Base-by-base conservation (phyloP, 371 early-diverging fungal species). In the Circinella minor region DNA sequence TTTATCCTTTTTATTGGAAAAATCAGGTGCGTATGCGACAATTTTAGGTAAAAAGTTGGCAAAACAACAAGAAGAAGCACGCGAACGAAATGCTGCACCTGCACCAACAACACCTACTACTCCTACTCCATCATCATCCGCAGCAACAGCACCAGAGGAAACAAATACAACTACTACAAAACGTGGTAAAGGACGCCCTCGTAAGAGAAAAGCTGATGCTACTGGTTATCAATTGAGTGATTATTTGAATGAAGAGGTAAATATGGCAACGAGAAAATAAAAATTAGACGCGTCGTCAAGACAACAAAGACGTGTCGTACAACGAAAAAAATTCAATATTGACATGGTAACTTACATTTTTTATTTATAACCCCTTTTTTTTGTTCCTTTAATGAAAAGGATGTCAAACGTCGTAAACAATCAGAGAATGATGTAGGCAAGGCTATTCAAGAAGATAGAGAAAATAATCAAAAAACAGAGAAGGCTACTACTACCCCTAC, bases 11-110 rank as follows among this genome's bases (percentile, higher is more conserved):
- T 84, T 96, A 70, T 78, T 96, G 17, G 92, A 93, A 71, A 91
- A 90, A 65, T 94, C 95, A 0, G 87, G 94, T 5, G 87, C 94
- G 7, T 96, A 95, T 77, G 91, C 93, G 36, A 86, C 88, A 27
- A 95, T 95, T 67, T 80, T 96, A 11, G 88, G 93, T 3, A 78
- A 88, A 27, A 91, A 92, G 74, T 78, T 96, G 71, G 93, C 93
- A 59, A 83, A 83, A 66, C 92, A 94, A 61, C 92, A 94, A 69
- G 84, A 89, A 72, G 91, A 93, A 63, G 88, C 86, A 34, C 80
- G 85, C 27, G 86, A 89, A 70, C 84, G 76, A 65, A 82, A 85
- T n/a, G 71, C 74, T 54, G 65, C 15, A 71, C 72, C 46, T 71
- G 68, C 34, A 63, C 71, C 64, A 65, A 67, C 55, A 1, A 39